Conservation (phyloP, 768 basidiomycete genomes). For the Mycena chlorophos region DNA sequence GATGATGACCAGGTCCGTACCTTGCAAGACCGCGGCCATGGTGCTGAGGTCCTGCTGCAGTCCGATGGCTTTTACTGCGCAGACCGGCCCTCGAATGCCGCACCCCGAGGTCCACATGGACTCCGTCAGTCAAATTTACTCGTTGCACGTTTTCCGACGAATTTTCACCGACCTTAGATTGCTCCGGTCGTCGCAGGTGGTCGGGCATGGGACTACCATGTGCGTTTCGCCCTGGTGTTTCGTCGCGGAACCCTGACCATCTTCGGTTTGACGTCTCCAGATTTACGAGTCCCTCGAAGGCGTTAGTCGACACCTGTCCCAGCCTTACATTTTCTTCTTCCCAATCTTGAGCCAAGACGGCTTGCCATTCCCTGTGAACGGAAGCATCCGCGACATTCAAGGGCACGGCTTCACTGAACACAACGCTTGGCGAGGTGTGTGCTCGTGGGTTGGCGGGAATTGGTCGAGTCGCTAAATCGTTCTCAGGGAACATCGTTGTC, state of each 20-base stretch:
- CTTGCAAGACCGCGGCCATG: too few species aligned
- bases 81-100: constrained; percentile 60
- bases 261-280: constrained; percentile 33
- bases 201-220: constrained; percentile 74
- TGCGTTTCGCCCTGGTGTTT: constrained; percentile 33
- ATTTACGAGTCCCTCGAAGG: constrained; percentile 74
- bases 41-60: not conserved
- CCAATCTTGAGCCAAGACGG: constrained; percentile 74
- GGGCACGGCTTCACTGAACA: constrained; percentile 59
- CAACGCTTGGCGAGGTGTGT: constrained; percentile 61
- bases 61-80: constrained; percentile 9
- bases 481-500: constrained; percentile 62
- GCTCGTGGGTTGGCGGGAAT: not conserved
- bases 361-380: constrained; percentile 81
- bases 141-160: constrained; percentile 10
- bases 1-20: constrained; percentile 68
- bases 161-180: constrained; percentile 51
- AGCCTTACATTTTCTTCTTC: constrained; percentile 82
- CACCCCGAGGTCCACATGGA: constrained; percentile 88
- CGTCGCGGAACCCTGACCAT: constrained; percentile 9
- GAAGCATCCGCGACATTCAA: constrained; percentile 73
- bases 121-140: constrained; percentile 44
- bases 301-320: constrained; percentile 76
- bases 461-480: not conserved
- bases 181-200: constrained; percentile 61